Evolutionary conservation across 1,284 basidiomycete genomes (phyloP), one percentile per base, ranked within the genome.

Genomic region (Peniophora sp.): DNA sequence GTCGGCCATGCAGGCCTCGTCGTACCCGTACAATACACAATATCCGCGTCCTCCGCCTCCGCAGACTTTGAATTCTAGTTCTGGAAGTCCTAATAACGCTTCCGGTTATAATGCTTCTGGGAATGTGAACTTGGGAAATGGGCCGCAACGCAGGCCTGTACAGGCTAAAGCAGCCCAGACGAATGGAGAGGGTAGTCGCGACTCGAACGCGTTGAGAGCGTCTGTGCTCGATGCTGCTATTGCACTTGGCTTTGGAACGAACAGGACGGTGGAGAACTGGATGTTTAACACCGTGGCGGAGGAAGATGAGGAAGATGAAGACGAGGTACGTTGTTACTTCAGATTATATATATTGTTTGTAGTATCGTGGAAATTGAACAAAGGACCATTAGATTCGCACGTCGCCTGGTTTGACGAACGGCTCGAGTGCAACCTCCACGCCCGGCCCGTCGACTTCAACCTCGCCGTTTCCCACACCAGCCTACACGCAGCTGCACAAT

Each of bases 161-260:
- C 5, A 32, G 6, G 27, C 12, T 12, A 32, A 32, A 12, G 6
- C 27, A 12, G 6, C 27, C 12, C 27, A 5, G 6, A 32, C 27
- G 12, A 32, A 32, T 12, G 27, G 27, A 32, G 27, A 32, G 12
- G 27, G 27, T 51, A 69, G 65, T 36, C 76, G 81, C 32, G 69
- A 78, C 56, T 82, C 82, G 1, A 74, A 70, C 58, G 61, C 73
- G 20, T 67, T 87, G 19, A 74, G 84, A 20, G 83, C 84, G 1
- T 86, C 83, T 14, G 83, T 87, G 35, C 73, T 86, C 39, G 83
- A 87, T 58, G 81, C 73, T 20, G 84, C 84, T 6, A 68, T 87
- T 27, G 70, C 82, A 58, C 72, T 87, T 9, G 84, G 84, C 3
- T 61, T 85, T 16, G 75, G 75, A 22, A 71, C 63, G 35, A 83